A percentile compares a stretch with the other conserved stretches of the same genome.
These are phyloP conservation scores for Medicago arabica DNA, from an alignment of 306 rosid genomes.

Conservation along the genomic window DNA sequence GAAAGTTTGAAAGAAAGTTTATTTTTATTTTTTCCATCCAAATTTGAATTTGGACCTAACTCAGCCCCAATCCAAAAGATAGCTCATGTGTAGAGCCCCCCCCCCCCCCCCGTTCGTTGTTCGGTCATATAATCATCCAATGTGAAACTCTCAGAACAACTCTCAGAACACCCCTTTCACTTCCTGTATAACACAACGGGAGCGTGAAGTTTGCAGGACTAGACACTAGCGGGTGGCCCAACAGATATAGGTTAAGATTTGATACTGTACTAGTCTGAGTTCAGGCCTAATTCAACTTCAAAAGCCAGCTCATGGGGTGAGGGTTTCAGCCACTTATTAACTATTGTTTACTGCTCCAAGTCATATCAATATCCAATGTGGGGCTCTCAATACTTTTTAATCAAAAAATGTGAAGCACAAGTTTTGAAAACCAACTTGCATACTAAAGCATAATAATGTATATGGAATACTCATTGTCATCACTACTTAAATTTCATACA, in stretches of 20 bases:
- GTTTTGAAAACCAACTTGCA: slow-evolving; percentile 1
- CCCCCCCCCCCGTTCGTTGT: not conserved
- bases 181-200: not conserved
- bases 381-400: slow-evolving; percentile 15
- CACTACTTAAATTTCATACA: slow-evolving; percentile 24
- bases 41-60: not conserved
- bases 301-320: not conserved
- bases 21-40: not conserved
- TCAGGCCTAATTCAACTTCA: not conserved
- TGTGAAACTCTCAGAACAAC: not conserved
- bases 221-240: not conserved
- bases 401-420: slow-evolving; percentile 26
- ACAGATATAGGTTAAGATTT: not conserved
- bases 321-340: not conserved
- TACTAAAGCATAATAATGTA: slow-evolving; percentile 7
- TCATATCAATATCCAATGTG: not conserved
- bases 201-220: not conserved
- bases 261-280: not conserved
- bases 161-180: not conserved
- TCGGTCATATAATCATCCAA: not conserved
- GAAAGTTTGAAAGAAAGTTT: slow-evolving; percentile 11
- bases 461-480: not conserved
- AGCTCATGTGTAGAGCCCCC: not conserved
- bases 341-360: not conserved
- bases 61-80: not conserved